Conservation (phyloP, 2,329 filamentous ascomycete genomes). For the Emmonsiellopsis sp. region DNA sequence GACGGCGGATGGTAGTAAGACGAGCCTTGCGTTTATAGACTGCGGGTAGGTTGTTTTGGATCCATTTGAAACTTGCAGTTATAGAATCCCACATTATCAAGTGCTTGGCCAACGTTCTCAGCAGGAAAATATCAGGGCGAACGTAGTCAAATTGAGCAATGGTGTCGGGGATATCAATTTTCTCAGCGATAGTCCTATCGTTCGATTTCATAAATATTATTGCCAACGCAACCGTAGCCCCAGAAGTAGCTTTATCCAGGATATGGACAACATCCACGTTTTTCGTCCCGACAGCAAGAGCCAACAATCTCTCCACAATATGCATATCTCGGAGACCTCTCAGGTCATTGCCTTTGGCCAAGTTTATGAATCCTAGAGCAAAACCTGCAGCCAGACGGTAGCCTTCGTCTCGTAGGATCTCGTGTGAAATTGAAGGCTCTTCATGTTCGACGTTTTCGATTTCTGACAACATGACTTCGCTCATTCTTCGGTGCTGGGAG, state of each 20-base stretch:
- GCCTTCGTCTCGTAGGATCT: constrained; percentile 83
- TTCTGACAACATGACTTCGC: constrained; percentile 96
- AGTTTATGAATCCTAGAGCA: constrained; percentile 85
- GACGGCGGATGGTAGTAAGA: constrained; percentile 48
- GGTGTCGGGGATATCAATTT: constrained; percentile 88
- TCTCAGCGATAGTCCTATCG: constrained; percentile 73
- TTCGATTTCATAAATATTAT: constrained; percentile 97
- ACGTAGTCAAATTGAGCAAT: constrained; percentile 90
- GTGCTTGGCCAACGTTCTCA: constrained; percentile 81
- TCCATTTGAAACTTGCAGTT: constrained; percentile 62
- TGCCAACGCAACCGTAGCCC: constrained; percentile 80
- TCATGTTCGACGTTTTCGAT: constrained; percentile 81
- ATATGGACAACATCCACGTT: constrained; percentile 88
- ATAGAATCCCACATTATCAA: constrained; percentile 89
- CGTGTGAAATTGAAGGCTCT: constrained; percentile 57
- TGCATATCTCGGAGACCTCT: constrained; percentile 89
- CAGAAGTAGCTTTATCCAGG: constrained; percentile 83
- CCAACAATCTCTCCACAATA: constrained; percentile 76
- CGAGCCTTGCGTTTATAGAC: constrained; percentile 56
- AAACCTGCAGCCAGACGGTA: constrained; percentile 92
- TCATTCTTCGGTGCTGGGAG: constrained; percentile 96
- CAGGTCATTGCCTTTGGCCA: constrained; percentile 81
- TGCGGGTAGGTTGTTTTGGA: constrained; percentile 60
- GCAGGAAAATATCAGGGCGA: constrained; percentile 80
- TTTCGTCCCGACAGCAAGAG: constrained; percentile 78